These are phyloP conservation scores for Saccharomycopsis fodiens DNA, from an alignment of 805 yeast genomes.

Conservation along the genomic window DNA sequence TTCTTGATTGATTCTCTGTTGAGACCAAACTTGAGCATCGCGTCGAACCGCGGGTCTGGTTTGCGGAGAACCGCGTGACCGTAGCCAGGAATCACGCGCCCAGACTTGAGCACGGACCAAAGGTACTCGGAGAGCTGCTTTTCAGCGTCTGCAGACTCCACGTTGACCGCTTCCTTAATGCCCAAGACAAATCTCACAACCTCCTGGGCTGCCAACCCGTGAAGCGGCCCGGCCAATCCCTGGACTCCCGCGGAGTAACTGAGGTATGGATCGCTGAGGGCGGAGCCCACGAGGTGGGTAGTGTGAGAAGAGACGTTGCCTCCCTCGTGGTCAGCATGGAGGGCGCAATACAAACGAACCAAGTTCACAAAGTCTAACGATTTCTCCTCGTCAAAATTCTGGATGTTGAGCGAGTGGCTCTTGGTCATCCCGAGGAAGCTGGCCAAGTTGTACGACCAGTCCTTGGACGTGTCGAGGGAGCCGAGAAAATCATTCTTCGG, in stretches of 20 bases:
- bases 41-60: conserved; percentile 76
- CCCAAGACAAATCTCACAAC: conserved; percentile 67
- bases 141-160: conserved; percentile 23
- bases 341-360: conserved; percentile 63
- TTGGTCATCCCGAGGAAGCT: conserved; percentile 50
- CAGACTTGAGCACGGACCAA: conserved; percentile 64
- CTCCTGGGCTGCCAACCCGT: conserved; percentile 82
- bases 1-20: conserved; percentile 43
- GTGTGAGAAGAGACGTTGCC: conserved; percentile 81
- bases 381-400: conserved; percentile 29
- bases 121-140: conserved; percentile 55
- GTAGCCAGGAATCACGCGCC: conserved; percentile 81
- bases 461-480: conserved; percentile 43
- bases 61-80: conserved; percentile 82
- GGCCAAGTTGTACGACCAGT: conserved; percentile 70
- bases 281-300: conserved; percentile 77
- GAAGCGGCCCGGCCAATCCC: conserved; percentile 83
- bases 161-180: conserved; percentile 41
- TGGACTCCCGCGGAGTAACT: conserved; percentile 72
- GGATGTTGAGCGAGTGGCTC: conserved; percentile 28
- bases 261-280: conserved; percentile 68
- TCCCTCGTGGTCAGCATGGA: conserved; percentile 80
- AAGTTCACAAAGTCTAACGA: conserved; percentile 58
- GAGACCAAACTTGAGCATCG: conserved; percentile 63
- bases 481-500: conserved; percentile 49